Evolutionary conservation across 2,329 filamentous ascomycete genomes (phyloP).

Genomic region (Phialophora tarda): DNA sequence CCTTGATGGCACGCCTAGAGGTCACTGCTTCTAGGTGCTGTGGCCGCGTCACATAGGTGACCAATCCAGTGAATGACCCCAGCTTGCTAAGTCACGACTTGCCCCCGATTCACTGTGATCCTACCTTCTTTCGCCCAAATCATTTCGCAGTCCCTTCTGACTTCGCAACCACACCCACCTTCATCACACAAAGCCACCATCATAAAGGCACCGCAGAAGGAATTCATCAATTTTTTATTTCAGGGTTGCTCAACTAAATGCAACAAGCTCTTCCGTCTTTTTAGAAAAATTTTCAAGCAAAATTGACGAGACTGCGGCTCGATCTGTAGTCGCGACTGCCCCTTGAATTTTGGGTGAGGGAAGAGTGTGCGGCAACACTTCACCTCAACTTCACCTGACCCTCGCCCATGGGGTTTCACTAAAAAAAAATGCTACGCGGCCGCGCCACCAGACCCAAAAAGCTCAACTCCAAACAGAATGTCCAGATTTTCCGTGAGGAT

Average conservation of each 20-base stretch:
- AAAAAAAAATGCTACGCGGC: conserved; percentile 36
- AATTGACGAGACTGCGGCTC: not conserved
- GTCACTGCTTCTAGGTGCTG: not conserved
- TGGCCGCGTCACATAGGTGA: not conserved
- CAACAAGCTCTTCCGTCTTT: not conserved
- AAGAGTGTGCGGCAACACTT: not conserved
- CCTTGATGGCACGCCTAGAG: not conserved
- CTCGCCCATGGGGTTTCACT: conserved; percentile 28
- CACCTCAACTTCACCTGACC: conserved; percentile 8
- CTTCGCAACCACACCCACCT: not conserved
- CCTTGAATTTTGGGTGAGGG: conserved; percentile 3
- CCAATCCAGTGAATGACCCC: conserved; percentile 2
- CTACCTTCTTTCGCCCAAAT: conserved; percentile 1
- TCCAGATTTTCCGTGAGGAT: conserved; percentile 85
- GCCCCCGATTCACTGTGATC: not conserved
- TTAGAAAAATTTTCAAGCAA: not conserved
- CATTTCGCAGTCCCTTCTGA: not conserved
- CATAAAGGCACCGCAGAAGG: not conserved
- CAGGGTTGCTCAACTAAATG: not conserved
- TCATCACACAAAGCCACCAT: conserved; percentile 1
- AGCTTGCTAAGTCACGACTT: conserved; percentile 3
- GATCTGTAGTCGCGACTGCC: not conserved
- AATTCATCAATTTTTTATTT: conserved; percentile 8
- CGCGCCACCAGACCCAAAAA: conserved; percentile 65
- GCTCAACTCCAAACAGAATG: conserved; percentile 85